Percentiles rank a stretch among this genome's conserved stretches.
phyloP scores from a whole-genome alignment of 345 rosid genomes.

The Laguncularia racemosa region DNA sequence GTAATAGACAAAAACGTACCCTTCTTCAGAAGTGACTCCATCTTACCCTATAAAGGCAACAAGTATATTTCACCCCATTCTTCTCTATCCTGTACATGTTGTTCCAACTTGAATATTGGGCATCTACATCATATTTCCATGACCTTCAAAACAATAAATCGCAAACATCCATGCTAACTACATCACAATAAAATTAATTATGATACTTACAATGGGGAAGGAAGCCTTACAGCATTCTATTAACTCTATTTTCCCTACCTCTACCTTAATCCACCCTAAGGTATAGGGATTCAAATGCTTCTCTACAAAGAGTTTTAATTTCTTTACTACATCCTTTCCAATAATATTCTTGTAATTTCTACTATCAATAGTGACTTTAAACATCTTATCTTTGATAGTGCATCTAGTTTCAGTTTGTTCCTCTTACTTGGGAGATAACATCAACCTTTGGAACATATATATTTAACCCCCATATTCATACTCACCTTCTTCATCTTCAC shows the following conservation, averaged over 20 bases:
- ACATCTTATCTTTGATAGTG: background rate
- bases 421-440: no score
- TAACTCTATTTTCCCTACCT: background rate
- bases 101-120: background rate
- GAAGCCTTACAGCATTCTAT: background rate
- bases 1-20: no score
- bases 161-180: background rate
- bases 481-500: no score
- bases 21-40: no score
- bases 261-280: background rate
- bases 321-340: background rate
- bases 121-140: background rate
- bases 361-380: background rate
- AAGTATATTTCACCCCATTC: no score
- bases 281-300: constrained; percentile 1
- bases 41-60: no score
- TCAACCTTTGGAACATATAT: no score
- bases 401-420: no score
- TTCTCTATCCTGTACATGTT: no score
- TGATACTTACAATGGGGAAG: background rate
- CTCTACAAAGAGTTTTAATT: background rate
- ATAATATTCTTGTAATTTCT: constrained; percentile 5
- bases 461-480: no score
- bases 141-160: background rate
- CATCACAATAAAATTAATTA: background rate